Evolutionary conservation across 1,284 basidiomycete genomes (phyloP).

Genomic region (Omphalotus olearius): DNA sequence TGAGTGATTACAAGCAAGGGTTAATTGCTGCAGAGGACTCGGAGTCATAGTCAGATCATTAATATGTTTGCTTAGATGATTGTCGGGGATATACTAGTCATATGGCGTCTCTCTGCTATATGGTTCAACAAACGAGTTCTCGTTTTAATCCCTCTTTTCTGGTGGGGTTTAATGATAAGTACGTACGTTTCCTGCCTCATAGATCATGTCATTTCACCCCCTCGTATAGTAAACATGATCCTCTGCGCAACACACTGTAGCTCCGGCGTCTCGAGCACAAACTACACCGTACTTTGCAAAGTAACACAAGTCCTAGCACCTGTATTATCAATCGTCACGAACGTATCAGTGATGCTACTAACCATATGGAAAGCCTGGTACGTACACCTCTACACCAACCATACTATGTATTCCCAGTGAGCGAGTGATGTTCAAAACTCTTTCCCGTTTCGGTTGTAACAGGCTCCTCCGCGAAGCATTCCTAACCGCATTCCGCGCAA

Average conservation of each 20-base stretch:
- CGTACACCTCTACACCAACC: background rate
- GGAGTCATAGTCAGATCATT: too few relatives aligned
- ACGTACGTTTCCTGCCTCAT: background rate
- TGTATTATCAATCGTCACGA: slow-evolving; percentile 4
- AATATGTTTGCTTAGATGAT: slow-evolving; percentile 2
- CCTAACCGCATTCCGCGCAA: background rate
- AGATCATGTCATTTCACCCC: too few relatives aligned
- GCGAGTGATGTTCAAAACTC: too few relatives aligned
- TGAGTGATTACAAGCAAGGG: too few relatives aligned
- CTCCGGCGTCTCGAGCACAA: slow-evolving; percentile 7
- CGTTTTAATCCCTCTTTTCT: slow-evolving; percentile 5
- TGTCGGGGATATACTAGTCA: slow-evolving; percentile 6
- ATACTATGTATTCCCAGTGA: too few relatives aligned
- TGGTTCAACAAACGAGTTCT: slow-evolving; percentile 2
- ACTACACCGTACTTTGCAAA: slow-evolving; percentile 8
- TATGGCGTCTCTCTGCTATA: slow-evolving; percentile 7
- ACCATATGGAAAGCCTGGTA: slow-evolving; percentile 10
- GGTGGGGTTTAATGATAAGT: slow-evolving; percentile 10
- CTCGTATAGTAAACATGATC: slow-evolving; percentile 5
- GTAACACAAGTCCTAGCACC: slow-evolving; percentile 6
- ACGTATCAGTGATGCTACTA: slow-evolving; percentile 8
- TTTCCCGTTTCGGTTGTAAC: background rate
- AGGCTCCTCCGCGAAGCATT: slow-evolving; percentile 2
- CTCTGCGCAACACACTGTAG: slow-evolving; percentile 2
- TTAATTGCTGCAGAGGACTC: too few relatives aligned